Evolutionary conservation across 306 rosid genomes (phyloP).

Genomic region (Pueraria montana): DNA sequence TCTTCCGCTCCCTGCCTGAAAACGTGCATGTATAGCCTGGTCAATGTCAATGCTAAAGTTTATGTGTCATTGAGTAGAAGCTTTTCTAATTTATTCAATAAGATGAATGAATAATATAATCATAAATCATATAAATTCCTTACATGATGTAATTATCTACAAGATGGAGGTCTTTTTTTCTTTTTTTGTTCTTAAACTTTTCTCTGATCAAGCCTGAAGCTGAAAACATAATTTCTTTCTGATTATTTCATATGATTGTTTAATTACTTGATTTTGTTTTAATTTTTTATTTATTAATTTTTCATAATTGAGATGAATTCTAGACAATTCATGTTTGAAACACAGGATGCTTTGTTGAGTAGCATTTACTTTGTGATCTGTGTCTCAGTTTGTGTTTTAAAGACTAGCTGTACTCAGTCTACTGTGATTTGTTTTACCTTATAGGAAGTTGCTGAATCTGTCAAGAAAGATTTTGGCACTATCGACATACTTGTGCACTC

Average conservation of each 20-base stretch:
- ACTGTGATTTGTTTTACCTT: conserved; percentile 40
- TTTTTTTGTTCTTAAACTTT: neutral
- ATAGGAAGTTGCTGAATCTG: conserved; percentile 85
- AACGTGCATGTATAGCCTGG: neutral
- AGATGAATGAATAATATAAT: neutral
- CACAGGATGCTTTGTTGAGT: neutral
- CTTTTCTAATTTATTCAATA: neutral
- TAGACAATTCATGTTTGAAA: neutral
- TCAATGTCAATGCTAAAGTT: conserved; percentile 1
- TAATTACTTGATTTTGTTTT: neutral
- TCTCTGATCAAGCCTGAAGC: conserved; percentile 3
- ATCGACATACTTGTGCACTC: conserved; percentile 94
- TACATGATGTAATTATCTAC: neutral
- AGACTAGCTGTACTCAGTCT: neutral
- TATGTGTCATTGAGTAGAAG: neutral
- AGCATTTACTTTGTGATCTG: neutral
- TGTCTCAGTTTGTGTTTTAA: neutral
- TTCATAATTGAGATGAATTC: neutral
- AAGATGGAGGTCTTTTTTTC: neutral
- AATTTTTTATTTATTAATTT: neutral
- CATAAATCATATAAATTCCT: neutral
- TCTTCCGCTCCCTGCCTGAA: neutral
- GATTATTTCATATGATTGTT: neutral
- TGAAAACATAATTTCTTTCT: neutral
- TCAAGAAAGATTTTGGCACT: conserved; percentile 82